These are phyloP conservation scores for Monosporascus sp. DNA, from an alignment of 2,329 filamentous ascomycete genomes.

Conservation along the genomic window DNA sequence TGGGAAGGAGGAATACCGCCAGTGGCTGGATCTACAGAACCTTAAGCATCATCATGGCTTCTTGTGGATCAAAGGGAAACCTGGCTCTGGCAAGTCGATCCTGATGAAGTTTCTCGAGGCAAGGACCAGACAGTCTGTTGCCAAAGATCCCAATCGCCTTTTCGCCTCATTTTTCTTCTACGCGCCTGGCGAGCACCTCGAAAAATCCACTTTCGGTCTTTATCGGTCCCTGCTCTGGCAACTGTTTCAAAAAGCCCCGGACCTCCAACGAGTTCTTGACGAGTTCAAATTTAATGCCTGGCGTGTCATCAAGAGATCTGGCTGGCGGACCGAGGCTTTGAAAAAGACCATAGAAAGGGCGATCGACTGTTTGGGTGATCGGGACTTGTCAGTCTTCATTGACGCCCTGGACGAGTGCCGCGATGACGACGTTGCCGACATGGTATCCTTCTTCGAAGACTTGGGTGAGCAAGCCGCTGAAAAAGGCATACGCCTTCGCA, in stretches of 20 bases:
- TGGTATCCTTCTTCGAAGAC: neutral
- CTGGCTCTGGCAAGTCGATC: too few relatives aligned
- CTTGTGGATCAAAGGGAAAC: too few relatives aligned
- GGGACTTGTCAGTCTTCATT: neutral
- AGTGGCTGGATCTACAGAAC: too few relatives aligned
- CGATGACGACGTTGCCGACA: neutral
- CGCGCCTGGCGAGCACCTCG: slow-evolving; percentile 11
- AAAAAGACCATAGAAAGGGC: too few relatives aligned
- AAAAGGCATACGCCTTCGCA: neutral
- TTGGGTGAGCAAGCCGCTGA: neutral
- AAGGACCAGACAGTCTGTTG: neutral
- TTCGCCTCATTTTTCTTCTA: slow-evolving; percentile 15
- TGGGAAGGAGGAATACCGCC: too few relatives aligned
- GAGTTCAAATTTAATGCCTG: neutral
- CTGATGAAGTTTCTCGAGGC: too few relatives aligned
- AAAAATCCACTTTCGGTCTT: slow-evolving; percentile 16
- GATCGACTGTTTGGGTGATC: too few relatives aligned
- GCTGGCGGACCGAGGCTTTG: too few relatives aligned
- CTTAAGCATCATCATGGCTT: too few relatives aligned
- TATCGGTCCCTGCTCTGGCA: slow-evolving; percentile 15
- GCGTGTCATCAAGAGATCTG: neutral
- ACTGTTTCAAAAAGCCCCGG: slow-evolving; percentile 6
- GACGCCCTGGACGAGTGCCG: slow-evolving; percentile 5
- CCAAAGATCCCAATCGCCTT: too few relatives aligned
- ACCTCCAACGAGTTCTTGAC: neutral